These are phyloP conservation scores for Silene noctiflora DNA, from an alignment of 179 eudicot genomes.

Conservation along the genomic window DNA sequence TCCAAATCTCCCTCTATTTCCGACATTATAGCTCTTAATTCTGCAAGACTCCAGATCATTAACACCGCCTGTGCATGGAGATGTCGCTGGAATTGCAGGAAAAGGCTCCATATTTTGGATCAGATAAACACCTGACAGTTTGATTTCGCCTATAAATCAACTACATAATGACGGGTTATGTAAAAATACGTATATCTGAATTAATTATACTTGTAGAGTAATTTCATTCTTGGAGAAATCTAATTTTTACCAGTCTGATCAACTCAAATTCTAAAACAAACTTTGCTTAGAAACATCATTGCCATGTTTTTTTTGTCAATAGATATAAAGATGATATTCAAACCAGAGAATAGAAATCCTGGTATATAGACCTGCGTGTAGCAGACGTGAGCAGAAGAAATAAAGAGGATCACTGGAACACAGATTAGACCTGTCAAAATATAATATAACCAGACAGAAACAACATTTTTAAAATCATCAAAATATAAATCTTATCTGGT, in stretches of 20 bases:
- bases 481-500: neutral
- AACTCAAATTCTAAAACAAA: neutral
- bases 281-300: neutral
- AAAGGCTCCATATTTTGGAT: conserved; percentile 28
- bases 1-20: conserved; percentile 49
- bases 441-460: neutral
- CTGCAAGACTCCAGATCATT: conserved; percentile 45
- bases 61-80: conserved; percentile 53
- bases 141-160: neutral
- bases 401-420: too few species aligned
- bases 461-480: neutral
- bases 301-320: too few species aligned
- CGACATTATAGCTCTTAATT: conserved; percentile 53
- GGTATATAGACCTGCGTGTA: too few species aligned
- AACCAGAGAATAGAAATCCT: too few species aligned
- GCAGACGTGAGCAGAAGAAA: too few species aligned
- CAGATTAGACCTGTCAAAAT: neutral
- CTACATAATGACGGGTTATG: neutral
- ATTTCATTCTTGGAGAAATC: neutral
- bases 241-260: neutral
- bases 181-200: neutral
- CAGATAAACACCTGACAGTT: conserved; percentile 2
- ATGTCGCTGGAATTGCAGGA: conserved; percentile 80
- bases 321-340: too few species aligned
- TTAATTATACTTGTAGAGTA: neutral